These are phyloP conservation scores for Alternaria arbusti DNA, from an alignment of 2,329 filamentous ascomycete genomes.

Conservation along the genomic window DNA sequence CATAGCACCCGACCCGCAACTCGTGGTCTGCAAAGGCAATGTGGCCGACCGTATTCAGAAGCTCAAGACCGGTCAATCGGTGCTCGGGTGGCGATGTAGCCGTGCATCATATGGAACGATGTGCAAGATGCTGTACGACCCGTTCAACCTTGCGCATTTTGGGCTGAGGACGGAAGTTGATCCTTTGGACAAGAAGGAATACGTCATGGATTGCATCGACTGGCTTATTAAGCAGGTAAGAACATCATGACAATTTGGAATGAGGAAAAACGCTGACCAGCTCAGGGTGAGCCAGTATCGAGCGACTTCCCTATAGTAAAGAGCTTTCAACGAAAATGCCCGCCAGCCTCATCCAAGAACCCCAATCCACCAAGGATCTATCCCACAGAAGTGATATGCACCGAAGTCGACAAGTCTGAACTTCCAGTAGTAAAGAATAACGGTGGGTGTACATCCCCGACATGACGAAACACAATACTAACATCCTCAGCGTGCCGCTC, in stretches of 20 bases:
- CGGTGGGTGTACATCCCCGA: constrained; percentile 1
- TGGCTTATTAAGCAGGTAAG: constrained; percentile 45
- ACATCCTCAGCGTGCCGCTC: constrained; percentile 16
- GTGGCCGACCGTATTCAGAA: constrained; percentile 55
- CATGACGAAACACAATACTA: not conserved
- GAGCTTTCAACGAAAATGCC: constrained; percentile 30
- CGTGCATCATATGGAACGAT: constrained; percentile 45
- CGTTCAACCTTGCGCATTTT: constrained; percentile 35
- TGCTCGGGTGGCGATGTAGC: constrained; percentile 51
- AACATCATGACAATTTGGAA: no score
- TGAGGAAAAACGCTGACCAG: no score
- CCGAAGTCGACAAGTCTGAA: constrained; percentile 20
- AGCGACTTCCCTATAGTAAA: constrained; percentile 24
- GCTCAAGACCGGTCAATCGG: constrained; percentile 50
- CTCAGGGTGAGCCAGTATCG: constrained; percentile 31
- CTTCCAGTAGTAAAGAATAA: constrained; percentile 18
- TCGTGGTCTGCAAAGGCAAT: constrained; percentile 62
- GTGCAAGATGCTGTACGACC: constrained; percentile 46
- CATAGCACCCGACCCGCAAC: constrained; percentile 57
- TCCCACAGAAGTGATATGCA: constrained; percentile 27
- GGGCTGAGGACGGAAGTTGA: constrained; percentile 31
- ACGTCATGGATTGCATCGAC: constrained; percentile 44
- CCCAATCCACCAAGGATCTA: constrained; percentile 26
- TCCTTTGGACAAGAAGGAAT: constrained; percentile 41
- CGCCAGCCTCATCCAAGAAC: constrained; percentile 17